Base-by-base conservation (phyloP, 495 filamentous ascomycete genomes). In the Staphylotrichum tortipilum region DNA sequence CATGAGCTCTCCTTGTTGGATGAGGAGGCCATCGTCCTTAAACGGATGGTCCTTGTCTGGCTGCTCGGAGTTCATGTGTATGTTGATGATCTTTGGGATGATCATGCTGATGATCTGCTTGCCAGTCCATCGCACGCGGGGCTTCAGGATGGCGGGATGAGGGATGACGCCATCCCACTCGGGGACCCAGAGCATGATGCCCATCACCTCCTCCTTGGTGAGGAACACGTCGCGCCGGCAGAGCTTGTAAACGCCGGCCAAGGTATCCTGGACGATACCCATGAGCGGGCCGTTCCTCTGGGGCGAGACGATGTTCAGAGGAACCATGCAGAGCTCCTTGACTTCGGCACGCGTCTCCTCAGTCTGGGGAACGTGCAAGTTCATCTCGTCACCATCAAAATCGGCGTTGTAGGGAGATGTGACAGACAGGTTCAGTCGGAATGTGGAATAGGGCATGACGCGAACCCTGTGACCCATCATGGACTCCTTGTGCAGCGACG, bases 371-470 rank as follows among this genome's bases (percentile, higher is more conserved):
- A 98, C 89, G 67, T 98, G 92, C 53, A 98, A 67, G 59, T 98
- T 98, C 92, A 98, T 98, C 67, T 98, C 92, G 54, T 98, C 92
- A 56, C 92, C 92, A 58, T 98, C 92, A 62, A 98, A 98, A 81
- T 98, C 92, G 37, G 92, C 92, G 68, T 98, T 98, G 77, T 98
- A 98, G 2, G 92, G 92, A 35, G 89, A 91, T 0, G 92, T 99
- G 58, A 99, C 92, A 1, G 92, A 99, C 50, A 99, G 68, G 59
- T 99, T 99, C 19, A 99, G 77, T 28, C 92, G 80, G 74, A 99
- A 99, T 1, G 92, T 99, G 3, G 92, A 99, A 66, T 91, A 99
- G 1, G 92, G 92, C 92, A 99, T 95, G 35, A 99, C 92, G 28
- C 83, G 82, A 33, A 99, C 91, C 44, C 89, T 81, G 71, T 99